These are phyloP conservation scores for Coccinonectria pachysandricola DNA, from an alignment of 2,329 filamentous ascomycete species.

Conservation along the genomic window DNA sequence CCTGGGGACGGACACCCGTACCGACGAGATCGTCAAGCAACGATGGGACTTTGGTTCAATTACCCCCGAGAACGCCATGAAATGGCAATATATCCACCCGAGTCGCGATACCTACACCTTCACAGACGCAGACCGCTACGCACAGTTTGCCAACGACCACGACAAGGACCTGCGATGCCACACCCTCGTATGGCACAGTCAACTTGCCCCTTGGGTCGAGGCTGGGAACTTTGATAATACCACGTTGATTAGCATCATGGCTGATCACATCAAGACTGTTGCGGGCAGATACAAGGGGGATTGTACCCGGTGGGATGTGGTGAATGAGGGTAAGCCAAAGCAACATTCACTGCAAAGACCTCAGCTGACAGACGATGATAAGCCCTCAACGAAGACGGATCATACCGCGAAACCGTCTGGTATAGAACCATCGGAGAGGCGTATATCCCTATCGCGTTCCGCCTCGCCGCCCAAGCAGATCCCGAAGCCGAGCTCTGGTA, in stretches of 20 bases:
- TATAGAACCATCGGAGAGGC: slow-evolving; percentile 35
- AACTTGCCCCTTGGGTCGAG: slow-evolving; percentile 12
- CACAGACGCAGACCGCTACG: slow-evolving; percentile 37
- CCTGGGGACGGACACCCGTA: slow-evolving; percentile 34
- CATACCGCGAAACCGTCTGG: slow-evolving; percentile 34
- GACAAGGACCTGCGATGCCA: slow-evolving; percentile 49
- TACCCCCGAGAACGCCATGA: slow-evolving; percentile 38
- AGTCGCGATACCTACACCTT: slow-evolving; percentile 43
- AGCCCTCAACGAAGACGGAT: slow-evolving; percentile 39
- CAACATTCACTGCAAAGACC: accelerated
- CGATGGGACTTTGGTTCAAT: slow-evolving; percentile 45
- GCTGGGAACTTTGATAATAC: slow-evolving; percentile 34
- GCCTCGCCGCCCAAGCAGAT: slow-evolving; percentile 33
- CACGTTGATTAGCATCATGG: slow-evolving; percentile 39
- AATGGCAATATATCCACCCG: slow-evolving; percentile 49
- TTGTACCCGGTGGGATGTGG: slow-evolving; percentile 43
- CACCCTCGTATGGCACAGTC: slow-evolving; percentile 36
- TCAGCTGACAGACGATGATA: neutral
- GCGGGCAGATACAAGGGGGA: slow-evolving; percentile 33
- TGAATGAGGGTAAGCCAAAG: slow-evolving; percentile 33
- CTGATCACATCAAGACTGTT: slow-evolving; percentile 40
- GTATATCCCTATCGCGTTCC: slow-evolving; percentile 42
- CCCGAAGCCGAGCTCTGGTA: slow-evolving; percentile 40
- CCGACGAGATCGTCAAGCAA: slow-evolving; percentile 40
- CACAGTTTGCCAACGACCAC: slow-evolving; percentile 31